Conservation (phyloP, 2,329 filamentous ascomycete species). For the Cladophialophora bantiana region DNA sequence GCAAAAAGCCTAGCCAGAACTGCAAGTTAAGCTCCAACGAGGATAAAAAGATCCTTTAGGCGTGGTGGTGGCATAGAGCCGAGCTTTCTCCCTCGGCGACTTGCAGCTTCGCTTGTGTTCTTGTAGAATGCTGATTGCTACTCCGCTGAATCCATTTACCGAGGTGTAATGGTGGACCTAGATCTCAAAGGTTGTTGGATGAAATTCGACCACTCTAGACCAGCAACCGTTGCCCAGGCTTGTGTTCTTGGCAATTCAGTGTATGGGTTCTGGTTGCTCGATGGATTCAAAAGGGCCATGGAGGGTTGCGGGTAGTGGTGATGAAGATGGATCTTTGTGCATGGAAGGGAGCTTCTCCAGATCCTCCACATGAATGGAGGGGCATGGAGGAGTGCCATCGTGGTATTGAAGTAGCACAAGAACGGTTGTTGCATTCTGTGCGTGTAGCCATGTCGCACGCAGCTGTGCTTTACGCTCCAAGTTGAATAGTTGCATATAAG, state of each 20-base stretch:
- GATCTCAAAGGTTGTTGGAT: background rate
- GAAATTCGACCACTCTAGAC: conserved; percentile 4
- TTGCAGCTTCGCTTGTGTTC: background rate
- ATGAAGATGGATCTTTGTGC: background rate
- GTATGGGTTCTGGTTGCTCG: background rate
- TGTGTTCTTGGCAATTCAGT: background rate
- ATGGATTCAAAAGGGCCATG: background rate
- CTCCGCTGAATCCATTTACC: background rate
- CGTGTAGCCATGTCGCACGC: background rate
- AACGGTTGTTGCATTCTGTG: background rate
- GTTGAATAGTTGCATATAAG: background rate
- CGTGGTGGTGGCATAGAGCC: background rate
- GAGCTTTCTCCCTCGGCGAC: background rate
- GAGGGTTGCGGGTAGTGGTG: conserved; percentile 14
- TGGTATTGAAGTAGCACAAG: background rate
- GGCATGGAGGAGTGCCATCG: background rate
- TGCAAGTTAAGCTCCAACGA: conserved; percentile 1
- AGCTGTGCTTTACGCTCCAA: background rate
- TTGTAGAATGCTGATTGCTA: background rate
- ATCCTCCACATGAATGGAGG: conserved; percentile 1
- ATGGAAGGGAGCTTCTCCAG: background rate
- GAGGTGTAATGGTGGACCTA: conserved; percentile 1
- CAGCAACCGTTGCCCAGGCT: background rate
- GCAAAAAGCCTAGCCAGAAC: conserved; percentile 4
- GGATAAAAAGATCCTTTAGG: background rate